A percentile compares a stretch with the other conserved stretches of the same genome.
These are phyloP conservation scores for Zoysia matrella DNA, from an alignment of 202 grass and related monocot genomes.

Conservation along the genomic window DNA sequence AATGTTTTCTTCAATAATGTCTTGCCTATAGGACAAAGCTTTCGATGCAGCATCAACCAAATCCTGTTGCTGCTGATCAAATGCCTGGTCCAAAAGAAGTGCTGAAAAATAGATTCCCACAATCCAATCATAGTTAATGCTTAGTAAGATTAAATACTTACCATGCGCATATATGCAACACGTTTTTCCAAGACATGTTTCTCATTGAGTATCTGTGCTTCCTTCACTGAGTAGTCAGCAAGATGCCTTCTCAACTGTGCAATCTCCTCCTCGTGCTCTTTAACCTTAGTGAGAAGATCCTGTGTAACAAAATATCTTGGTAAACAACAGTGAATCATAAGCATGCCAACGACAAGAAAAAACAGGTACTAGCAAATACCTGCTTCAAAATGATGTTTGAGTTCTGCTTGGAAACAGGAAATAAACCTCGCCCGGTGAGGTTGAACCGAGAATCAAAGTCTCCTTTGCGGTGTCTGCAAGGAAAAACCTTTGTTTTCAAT, in stretches of 20 bases:
- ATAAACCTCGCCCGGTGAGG: conserved; percentile 44
- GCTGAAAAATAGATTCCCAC: neutral
- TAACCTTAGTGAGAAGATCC: conserved; percentile 83
- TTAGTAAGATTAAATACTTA: conserved; percentile 38
- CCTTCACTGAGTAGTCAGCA: conserved; percentile 90
- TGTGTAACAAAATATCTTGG: conserved; percentile 39
- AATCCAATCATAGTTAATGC: conserved; percentile 18
- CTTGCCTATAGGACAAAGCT: conserved; percentile 97
- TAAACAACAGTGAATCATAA: conserved; percentile 4
- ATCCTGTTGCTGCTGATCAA: conserved; percentile 97
- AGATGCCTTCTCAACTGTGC: conserved; percentile 84
- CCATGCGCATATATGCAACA: conserved; percentile 94
- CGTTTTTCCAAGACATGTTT: conserved; percentile 89
- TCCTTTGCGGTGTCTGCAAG: conserved; percentile 67
- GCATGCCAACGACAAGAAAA: neutral
- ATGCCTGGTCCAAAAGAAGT: conserved; percentile 61
- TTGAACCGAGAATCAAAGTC: conserved; percentile 70
- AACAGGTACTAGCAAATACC: conserved; percentile 48
- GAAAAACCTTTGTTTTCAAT: neutral
- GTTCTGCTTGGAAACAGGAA: conserved; percentile 62
- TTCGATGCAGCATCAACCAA: conserved; percentile 97
- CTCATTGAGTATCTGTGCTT: conserved; percentile 85
- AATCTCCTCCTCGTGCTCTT: conserved; percentile 95
- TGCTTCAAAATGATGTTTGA: conserved; percentile 79
- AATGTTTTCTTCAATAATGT: conserved; percentile 96